Evolutionary conservation across 2,329 filamentous ascomycete species (phyloP).

Genomic region (Dothideomycetidae sp.): DNA sequence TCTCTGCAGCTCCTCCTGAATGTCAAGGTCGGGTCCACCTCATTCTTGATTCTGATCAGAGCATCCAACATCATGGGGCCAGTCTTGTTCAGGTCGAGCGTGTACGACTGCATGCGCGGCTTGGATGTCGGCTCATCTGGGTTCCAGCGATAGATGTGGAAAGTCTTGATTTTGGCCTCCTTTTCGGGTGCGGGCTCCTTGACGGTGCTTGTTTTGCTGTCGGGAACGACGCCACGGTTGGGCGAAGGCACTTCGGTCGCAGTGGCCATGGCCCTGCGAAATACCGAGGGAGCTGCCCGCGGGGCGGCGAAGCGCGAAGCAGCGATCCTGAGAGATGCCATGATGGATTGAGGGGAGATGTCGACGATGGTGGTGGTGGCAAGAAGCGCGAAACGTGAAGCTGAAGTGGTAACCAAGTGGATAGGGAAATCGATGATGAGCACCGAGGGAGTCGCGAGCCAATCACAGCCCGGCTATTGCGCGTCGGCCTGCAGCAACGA

Average conservation of each 20-base stretch:
- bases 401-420: too few species aligned
- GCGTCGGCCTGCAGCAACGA: background rate
- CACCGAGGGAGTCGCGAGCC: background rate
- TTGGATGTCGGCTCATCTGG: slow-evolving; percentile 84
- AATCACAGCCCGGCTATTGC: background rate
- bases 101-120: slow-evolving; percentile 90
- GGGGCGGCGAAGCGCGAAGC: slow-evolving; percentile 21
- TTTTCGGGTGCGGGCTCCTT: slow-evolving; percentile 45
- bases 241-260: slow-evolving; percentile 18
- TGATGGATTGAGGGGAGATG: slow-evolving; percentile 14
- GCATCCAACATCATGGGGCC: slow-evolving; percentile 97
- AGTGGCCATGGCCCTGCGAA: slow-evolving; percentile 24
- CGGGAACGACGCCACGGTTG: slow-evolving; percentile 23
- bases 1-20: slow-evolving; percentile 94
- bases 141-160: slow-evolving; percentile 98
- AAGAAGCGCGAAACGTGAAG: slow-evolving; percentile 13
- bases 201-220: slow-evolving; percentile 44
- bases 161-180: slow-evolving; percentile 65
- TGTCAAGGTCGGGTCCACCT: slow-evolving; percentile 88
- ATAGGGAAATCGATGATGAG: background rate
- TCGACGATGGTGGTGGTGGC: slow-evolving; percentile 9
- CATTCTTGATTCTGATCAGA: slow-evolving; percentile 96
- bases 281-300: slow-evolving; percentile 15
- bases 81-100: slow-evolving; percentile 94
- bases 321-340: slow-evolving; percentile 23